Conservation (phyloP, 768 basidiomycete genomes). For the Pleurotus citrinopileatus region DNA sequence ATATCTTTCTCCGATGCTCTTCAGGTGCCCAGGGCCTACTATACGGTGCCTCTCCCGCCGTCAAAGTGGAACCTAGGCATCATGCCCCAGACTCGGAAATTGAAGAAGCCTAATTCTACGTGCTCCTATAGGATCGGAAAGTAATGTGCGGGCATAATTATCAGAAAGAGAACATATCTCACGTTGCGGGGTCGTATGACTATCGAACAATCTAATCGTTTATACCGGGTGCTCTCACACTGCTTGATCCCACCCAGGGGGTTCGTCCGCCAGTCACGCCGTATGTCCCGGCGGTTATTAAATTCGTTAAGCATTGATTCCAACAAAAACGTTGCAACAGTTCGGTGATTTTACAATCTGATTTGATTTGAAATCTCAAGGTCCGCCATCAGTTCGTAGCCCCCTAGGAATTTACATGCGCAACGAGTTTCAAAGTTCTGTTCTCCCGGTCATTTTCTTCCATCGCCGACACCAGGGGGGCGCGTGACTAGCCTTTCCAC, state of each 20-base stretch:
- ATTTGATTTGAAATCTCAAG: conserved; percentile 3
- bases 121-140: conserved; percentile 5
- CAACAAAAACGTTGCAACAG: neutral
- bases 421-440: neutral
- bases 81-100: neutral
- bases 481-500: neutral
- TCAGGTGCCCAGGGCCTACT: neutral
- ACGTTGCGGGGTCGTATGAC: neutral
- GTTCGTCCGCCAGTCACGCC: conserved; percentile 1
- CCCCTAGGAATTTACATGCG: neutral
- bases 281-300: conserved; percentile 8
- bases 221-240: neutral
- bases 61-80: neutral
- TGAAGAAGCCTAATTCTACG: neutral
- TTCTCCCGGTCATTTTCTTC: neutral
- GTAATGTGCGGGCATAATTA: neutral
- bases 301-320: conserved; percentile 1
- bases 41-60: too few species aligned
- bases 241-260: neutral
- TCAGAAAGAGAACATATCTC: neutral
- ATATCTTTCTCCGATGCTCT: neutral
- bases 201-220: conserved; percentile 1
- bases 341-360: conserved; percentile 5
- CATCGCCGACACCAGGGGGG: neutral
- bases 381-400: conserved; percentile 9